Conservation (phyloP, 345 rosid species). For the Lepidium didymum region DNA sequence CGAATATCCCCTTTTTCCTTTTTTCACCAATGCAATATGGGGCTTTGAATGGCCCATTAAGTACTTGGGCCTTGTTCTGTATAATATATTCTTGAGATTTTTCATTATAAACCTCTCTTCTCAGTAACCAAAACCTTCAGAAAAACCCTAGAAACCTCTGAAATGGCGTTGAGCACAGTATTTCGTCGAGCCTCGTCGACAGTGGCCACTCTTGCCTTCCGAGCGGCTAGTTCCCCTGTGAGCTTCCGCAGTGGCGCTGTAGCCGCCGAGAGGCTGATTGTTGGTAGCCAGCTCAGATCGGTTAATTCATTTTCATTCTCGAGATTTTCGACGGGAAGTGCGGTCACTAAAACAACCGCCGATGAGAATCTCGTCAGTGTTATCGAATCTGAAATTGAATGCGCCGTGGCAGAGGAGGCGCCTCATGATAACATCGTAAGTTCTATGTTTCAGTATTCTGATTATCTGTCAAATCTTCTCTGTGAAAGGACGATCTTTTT, state of each 20-base stretch:
- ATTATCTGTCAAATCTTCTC: neutral
- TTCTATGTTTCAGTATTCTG: neutral
- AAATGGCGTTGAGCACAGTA: constrained; percentile 29
- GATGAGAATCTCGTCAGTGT: constrained; percentile 39
- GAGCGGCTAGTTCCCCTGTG: constrained; percentile 32
- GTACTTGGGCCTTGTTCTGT: neutral
- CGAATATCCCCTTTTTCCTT: neutral
- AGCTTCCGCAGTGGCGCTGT: constrained; percentile 15
- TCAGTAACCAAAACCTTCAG: constrained; percentile 8
- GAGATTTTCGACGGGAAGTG: constrained; percentile 29
- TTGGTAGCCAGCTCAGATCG: constrained; percentile 8
- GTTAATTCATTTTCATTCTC: constrained; percentile 8
- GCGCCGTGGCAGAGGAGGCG: constrained; percentile 32
- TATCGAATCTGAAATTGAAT: constrained; percentile 45
- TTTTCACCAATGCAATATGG: neutral
- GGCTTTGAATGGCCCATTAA: neutral
- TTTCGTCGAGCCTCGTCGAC: constrained; percentile 44
- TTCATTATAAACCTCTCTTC: neutral
- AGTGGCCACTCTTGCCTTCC: constrained; percentile 31
- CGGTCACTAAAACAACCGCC: constrained; percentile 17
- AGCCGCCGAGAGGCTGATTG: constrained; percentile 13
- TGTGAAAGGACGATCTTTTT: neutral
- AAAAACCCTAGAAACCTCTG: constrained; percentile 1
- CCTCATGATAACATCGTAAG: constrained; percentile 22
- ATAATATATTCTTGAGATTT: neutral